Evolutionary conservation across 2,329 filamentous ascomycete species (phyloP).

Genomic region (Pseudogymnoascus sp.): DNA sequence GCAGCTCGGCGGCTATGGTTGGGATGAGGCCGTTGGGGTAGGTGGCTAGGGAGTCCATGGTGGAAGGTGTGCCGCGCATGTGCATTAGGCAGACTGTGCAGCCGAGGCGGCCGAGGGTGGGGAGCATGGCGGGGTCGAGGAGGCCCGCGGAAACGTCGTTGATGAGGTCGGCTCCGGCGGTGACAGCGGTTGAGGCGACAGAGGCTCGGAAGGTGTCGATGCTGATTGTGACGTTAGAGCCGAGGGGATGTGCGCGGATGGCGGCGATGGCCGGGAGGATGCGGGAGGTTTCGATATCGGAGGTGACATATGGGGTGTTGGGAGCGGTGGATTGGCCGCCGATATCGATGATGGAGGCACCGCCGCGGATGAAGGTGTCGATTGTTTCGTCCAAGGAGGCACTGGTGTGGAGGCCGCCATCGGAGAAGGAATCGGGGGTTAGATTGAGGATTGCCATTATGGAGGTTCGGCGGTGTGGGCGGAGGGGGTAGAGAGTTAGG

Average conservation of each 20-base stretch:
- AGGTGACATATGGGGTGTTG: conserved; percentile 57
- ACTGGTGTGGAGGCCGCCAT: conserved; percentile 62
- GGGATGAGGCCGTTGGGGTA: conserved; percentile 52
- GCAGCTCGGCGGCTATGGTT: conserved; percentile 50
- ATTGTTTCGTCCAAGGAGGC: conserved; percentile 52
- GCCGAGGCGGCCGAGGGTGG: conserved; percentile 67
- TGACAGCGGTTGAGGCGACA: conserved; percentile 70
- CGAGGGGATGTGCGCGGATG: conserved; percentile 60
- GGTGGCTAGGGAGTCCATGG: conserved; percentile 52
- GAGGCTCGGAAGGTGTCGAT: conserved; percentile 86
- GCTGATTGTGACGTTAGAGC: conserved; percentile 62
- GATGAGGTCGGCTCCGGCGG: conserved; percentile 80
- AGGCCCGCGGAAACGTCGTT: conserved; percentile 86
- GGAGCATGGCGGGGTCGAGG: conserved; percentile 74
- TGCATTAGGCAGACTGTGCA: conserved; percentile 73
- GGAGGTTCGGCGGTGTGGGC: conserved; percentile 52
- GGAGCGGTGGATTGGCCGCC: conserved; percentile 92
- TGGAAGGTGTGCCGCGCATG: conserved; percentile 62
- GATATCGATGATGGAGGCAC: conserved; percentile 81
- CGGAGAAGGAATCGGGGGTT: conserved; percentile 94
- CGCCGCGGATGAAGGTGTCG: conserved; percentile 53
- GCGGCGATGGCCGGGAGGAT: conserved; percentile 71
- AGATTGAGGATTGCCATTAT: conserved; percentile 94
- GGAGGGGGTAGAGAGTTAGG: conserved; percentile 51
- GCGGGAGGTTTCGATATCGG: conserved; percentile 67